These are phyloP conservation scores for Stephania yunnanensis DNA, from an alignment of 164 flowering plant species.

Conservation along the genomic window DNA sequence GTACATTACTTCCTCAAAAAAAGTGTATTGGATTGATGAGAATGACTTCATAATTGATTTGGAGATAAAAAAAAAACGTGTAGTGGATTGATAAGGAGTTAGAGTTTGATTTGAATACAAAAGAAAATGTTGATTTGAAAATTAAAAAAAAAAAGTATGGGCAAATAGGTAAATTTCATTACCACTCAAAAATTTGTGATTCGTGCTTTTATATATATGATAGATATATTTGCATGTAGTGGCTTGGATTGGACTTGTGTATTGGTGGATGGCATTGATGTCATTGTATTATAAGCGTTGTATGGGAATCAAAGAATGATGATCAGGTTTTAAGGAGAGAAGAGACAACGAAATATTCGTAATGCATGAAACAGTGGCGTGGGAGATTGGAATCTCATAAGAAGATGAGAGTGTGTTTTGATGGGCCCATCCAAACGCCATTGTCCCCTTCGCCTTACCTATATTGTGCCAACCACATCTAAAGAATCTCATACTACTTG, in stretches of 20 bases:
- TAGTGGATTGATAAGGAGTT: too few species aligned
- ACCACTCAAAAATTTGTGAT: too few species aligned
- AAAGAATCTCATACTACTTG: background rate
- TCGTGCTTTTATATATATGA: too few species aligned
- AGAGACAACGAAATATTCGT: background rate
- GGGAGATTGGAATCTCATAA: conserved; percentile 4
- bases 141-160: too few species aligned
- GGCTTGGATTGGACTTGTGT: background rate
- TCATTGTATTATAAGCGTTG: background rate
- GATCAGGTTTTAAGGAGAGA: background rate
- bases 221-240: too few species aligned
- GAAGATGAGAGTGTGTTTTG: background rate
- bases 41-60: too few species aligned
- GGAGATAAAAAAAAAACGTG: too few species aligned
- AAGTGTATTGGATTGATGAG: too few species aligned
- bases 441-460: conserved; percentile 1
- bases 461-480: background rate
- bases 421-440: conserved; percentile 7
- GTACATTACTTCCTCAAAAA: too few species aligned
- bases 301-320: background rate
- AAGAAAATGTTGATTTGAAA: too few species aligned
- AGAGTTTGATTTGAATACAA: too few species aligned
- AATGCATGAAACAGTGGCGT: background rate
- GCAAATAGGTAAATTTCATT: too few species aligned
- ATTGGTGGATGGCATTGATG: background rate